A percentile compares a stretch with the other conserved stretches of the same genome.
phyloP scores from a whole-genome alignment of 1,139 yeast species.

The Geotrichum cucujoidarum region DNA sequence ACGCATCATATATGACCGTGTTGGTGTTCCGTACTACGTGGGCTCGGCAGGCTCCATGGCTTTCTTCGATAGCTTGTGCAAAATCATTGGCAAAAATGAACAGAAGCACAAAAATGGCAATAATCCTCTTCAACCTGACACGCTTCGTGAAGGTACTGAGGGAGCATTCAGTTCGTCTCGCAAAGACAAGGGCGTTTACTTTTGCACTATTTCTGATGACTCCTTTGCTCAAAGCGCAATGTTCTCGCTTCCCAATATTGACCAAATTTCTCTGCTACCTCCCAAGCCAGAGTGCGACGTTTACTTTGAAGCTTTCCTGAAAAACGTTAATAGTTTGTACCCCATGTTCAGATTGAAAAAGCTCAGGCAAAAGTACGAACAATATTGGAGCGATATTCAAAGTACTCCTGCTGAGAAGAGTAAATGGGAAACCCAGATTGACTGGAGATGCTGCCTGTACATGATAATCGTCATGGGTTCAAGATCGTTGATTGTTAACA shows the following conservation, averaged over 20 bases:
- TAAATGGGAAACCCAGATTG: slow-evolving; percentile 15
- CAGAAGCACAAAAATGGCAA: neutral
- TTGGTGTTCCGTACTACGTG: slow-evolving; percentile 19
- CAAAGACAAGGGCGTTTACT: slow-evolving; percentile 15
- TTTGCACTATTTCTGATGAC: slow-evolving; percentile 18
- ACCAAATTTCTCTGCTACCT: slow-evolving; percentile 14
- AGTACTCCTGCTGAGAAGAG: slow-evolving; percentile 7
- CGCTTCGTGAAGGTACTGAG: neutral
- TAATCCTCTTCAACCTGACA: neutral
- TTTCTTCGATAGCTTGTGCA: slow-evolving; percentile 20
- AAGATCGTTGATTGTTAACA: slow-evolving; percentile 16
- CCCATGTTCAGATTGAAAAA: slow-evolving; percentile 16
- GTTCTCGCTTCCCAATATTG: slow-evolving; percentile 15
- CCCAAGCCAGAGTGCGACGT: slow-evolving; percentile 17
- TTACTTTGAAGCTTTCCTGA: slow-evolving; percentile 16
- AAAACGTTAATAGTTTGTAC: slow-evolving; percentile 15
- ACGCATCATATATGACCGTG: slow-evolving; percentile 19
- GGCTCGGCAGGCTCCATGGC: slow-evolving; percentile 22
- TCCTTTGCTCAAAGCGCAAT: slow-evolving; percentile 12
- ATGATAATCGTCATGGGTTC: slow-evolving; percentile 20
- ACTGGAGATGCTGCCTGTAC: slow-evolving; percentile 19
- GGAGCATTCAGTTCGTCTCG: slow-evolving; percentile 1
- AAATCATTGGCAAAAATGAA: slow-evolving; percentile 17
- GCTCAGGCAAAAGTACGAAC: slow-evolving; percentile 15
- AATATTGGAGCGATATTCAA: slow-evolving; percentile 18